These are phyloP conservation scores for Penicillium sp. DNA, from an alignment of 2,329 filamentous ascomycete species.

Conservation along the genomic window DNA sequence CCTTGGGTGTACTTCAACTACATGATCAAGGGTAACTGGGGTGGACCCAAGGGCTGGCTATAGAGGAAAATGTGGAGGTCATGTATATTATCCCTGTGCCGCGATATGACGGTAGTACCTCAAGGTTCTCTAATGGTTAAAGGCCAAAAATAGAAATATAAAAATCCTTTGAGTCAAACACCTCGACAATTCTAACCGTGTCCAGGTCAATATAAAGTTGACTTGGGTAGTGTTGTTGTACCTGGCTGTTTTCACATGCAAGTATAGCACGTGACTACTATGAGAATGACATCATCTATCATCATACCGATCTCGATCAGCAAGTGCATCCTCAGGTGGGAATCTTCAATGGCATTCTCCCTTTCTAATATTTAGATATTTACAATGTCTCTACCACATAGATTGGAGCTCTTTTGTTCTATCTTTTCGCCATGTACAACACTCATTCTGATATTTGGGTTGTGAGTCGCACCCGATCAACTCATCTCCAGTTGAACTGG, in stretches of 20 bases:
- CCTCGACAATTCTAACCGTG: neutral
- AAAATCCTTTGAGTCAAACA: neutral
- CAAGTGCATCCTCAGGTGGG: neutral
- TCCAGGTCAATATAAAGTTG: neutral
- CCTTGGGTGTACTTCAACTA: slow-evolving; percentile 63
- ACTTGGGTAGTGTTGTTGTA: too few relatives aligned
- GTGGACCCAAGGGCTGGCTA: slow-evolving; percentile 56
- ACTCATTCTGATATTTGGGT: slow-evolving; percentile 58
- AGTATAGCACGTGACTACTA: neutral
- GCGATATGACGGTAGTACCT: neutral
- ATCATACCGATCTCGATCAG: slow-evolving; percentile 1
- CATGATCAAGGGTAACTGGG: slow-evolving; percentile 63
- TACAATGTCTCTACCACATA: neutral
- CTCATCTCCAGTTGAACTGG: neutral
- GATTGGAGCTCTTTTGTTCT: neutral
- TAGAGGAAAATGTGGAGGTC: neutral
- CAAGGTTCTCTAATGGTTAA: neutral
- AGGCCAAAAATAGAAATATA: neutral
- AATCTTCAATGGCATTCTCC: neutral
- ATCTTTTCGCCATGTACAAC: slow-evolving; percentile 42
- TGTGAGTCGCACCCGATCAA: slow-evolving; percentile 40
- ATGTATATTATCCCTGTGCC: slow-evolving; percentile 1
- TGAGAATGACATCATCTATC: neutral
- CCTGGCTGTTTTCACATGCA: neutral
- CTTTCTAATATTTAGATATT: neutral